These are phyloP conservation scores for Aphanomyces euteiches DNA, from an alignment of 352 stramenopile genomes.

Conservation along the genomic window DNA sequence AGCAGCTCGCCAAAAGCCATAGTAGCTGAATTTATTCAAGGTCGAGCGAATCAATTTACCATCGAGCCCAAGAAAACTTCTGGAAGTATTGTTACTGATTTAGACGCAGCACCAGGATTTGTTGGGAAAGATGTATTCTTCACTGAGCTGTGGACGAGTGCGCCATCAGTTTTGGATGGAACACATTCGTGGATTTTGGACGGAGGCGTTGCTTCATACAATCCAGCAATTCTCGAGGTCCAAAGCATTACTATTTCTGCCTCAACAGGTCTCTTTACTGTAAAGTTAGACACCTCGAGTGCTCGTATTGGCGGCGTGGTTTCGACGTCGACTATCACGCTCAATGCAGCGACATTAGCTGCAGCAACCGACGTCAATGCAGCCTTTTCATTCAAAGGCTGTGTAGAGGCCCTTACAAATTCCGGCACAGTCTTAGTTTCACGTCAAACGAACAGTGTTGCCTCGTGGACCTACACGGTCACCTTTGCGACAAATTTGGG, in stretches of 20 bases:
- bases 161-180: constrained; percentile 73
- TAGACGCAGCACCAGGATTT: constrained; percentile 69
- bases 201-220: constrained; percentile 89
- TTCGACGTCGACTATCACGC: constrained; percentile 41
- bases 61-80: constrained; percentile 93
- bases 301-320: constrained; percentile 44
- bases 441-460: constrained; percentile 37
- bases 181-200: constrained; percentile 90
- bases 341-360: constrained; percentile 48
- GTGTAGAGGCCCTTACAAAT: constrained; percentile 76
- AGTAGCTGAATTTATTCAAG: constrained; percentile 90
- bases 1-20: constrained; percentile 44
- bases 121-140: constrained; percentile 92
- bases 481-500: constrained; percentile 87
- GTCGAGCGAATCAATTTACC: constrained; percentile 92
- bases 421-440: constrained; percentile 80
- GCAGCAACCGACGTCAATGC: constrained; percentile 47
- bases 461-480: constrained; percentile 66
- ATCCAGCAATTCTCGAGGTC: constrained; percentile 85
- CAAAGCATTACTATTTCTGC: constrained; percentile 80
- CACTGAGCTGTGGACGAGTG: constrained; percentile 91
- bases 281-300: constrained; percentile 74
- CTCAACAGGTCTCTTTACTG: constrained; percentile 53
- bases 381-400: constrained; percentile 71
- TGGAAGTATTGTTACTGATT: constrained; percentile 86